Percentiles rank a stretch among this genome's conserved stretches.
Evolutionary conservation across 225 moss, liverwort and hornwort genomes (phyloP).

Genomic region (Pseudisothecium myosuroides): DNA sequence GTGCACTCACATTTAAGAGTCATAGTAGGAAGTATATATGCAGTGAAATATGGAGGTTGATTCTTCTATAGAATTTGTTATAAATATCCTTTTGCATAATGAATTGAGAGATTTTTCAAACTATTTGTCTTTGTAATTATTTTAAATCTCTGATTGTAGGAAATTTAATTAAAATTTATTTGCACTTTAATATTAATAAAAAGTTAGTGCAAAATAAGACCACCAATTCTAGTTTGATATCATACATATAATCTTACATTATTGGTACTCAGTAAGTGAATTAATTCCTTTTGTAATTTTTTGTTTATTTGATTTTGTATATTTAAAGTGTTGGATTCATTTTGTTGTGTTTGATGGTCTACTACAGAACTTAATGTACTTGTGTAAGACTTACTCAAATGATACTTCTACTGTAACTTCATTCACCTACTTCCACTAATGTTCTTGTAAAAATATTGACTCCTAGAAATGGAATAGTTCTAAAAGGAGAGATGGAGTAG

Average conservation of each 20-base stretch:
- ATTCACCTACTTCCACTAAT: no score
- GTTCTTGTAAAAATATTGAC: background rate
- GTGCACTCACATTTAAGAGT: rapidly evolving
- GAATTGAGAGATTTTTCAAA: background rate
- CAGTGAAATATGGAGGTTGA: rapidly evolving
- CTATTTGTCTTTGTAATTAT: background rate
- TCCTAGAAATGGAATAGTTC: background rate
- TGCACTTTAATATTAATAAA: background rate
- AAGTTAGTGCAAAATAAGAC: background rate
- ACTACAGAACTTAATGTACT: background rate
- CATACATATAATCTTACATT: background rate
- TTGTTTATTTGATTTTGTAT: background rate
- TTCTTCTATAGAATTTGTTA: background rate
- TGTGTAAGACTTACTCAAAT: background rate
- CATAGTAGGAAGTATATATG: background rate
- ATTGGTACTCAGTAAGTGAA: no score
- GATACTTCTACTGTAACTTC: background rate
- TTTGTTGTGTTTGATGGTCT: background rate
- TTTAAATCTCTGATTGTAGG: background rate
- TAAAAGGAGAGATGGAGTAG: background rate
- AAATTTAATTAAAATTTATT: background rate
- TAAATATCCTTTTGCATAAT: background rate
- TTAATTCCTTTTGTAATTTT: no score
- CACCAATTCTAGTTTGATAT: background rate
- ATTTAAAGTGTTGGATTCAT: background rate